Base-by-base conservation (phyloP, 2,329 filamentous ascomycete species). In the Xylaria hypoxylon region DNA sequence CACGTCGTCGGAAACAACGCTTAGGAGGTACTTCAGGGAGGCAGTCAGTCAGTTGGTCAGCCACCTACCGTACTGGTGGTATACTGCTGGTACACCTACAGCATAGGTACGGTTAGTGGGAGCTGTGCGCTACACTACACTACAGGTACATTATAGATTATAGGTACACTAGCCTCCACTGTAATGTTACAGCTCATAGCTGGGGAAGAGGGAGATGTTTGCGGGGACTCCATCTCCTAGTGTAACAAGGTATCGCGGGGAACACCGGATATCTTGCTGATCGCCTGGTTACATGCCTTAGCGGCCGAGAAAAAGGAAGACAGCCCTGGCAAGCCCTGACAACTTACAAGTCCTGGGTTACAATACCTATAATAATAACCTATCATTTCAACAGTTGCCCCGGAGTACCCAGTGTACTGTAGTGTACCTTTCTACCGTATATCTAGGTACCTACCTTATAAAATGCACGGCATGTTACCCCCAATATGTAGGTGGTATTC, bases 281-380 rank as follows among this genome's bases (percentile, higher is more conserved):
- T 71, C 62, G 59, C 64, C 66, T 71, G 59, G 68, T 71, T 71
- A 71, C 70, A 62, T 71, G 68, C 65, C 64, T 71, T 71, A 67
- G 68, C 65, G 70, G 67, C 69, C 67, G 67, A 69, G 59, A 47
- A 50, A 60, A 57, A 45, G 59, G 45, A 47, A 42, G 40, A 22
- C 52, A 55, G 52, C 51, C 59, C 44, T 62, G 52, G 38, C 47
- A 52, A 24, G 28, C 44, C 60, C 42, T 44, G 11, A n/a, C 24
- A 45, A 15, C 42, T 44, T 11, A n/a, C 24, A 45, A 15, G n/a
- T 7, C 28, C 28, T 31, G 2, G n/a, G n/a, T n/a, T 31, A 31
- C 8, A 31, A 31, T 31, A 31, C 28, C 8, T 31, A 31, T 31
- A 31, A 8, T 31, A 31, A 31, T 31, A 31, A 31, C 28, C 28